Base-by-base conservation (phyloP, 768 basidiomycete genomes). In the Chalciporus chontae region DNA sequence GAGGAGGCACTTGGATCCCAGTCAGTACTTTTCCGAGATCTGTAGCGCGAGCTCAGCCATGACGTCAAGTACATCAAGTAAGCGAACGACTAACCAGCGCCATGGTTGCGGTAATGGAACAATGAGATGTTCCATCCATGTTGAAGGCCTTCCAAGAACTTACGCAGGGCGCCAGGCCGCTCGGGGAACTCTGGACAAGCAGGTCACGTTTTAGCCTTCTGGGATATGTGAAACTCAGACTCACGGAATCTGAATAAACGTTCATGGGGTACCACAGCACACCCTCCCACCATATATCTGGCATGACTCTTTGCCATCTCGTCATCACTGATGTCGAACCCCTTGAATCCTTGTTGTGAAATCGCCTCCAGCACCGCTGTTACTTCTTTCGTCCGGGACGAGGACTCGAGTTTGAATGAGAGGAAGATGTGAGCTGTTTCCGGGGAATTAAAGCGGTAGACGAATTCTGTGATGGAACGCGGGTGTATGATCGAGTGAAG, bases 21-120 rank as follows among this genome's bases (percentile, higher is more conserved):
- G 94, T 90, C 43, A 99, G 72, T 4, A 99, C 89, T 67, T 86
- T 95, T 21, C 93, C 93, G 23, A 97, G 73, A 64, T 98, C 95
- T 95, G 55, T 8, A 32, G 15, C n/a, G 27, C 39, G 40, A 42
- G 31, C 8, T 52, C 15, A 53, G 53, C 31, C 19, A 19, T 24
- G 43, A 45, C 13, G 18, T 18, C 43, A 21, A 21, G 21, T 21
- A 21, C 17, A 15, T 13, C 21, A 21, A 21, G 21, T 18, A 32
- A 27, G 27, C 15, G 39, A 45, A 31, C 26, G 27, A 75, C 85
- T 51, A 57, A 91, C 94, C 94, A 63, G 88, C 92, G 26, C 96
- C 96, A 52, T 98, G 95, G 66, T 98, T 97, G 48, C 96, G 80
- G 69, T 99, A 99, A 67, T 99, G 96, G 73, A 98, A 99, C 55